A percentile compares a stretch with the other conserved stretches of the same genome.
phyloP scores from a whole-genome alignment of 768 basidiomycete species.

The Austroboletus eburneus region DNA sequence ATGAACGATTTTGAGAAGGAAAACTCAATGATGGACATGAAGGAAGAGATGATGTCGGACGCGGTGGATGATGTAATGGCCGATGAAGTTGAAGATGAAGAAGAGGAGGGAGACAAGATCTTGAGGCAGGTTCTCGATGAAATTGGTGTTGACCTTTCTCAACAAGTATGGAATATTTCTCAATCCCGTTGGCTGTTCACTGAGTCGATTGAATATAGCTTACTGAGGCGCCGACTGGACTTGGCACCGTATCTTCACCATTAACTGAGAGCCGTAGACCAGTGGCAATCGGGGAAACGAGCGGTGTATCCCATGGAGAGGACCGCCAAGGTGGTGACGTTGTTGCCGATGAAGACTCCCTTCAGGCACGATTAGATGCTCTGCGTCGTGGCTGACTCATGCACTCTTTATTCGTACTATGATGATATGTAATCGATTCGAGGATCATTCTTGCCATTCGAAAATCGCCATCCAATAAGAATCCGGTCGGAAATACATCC shows the following conservation, averaged over 20 bases:
- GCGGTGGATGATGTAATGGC: constrained; percentile 98
- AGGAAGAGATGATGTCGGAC: constrained; percentile 99
- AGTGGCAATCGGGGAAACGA: constrained; percentile 77
- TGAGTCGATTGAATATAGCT: constrained; percentile 47
- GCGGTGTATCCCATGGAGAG: constrained; percentile 30
- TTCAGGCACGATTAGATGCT: constrained; percentile 92
- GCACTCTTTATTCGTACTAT: constrained; percentile 2
- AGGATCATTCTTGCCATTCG: constrained; percentile 2
- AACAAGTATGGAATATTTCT: constrained; percentile 50
- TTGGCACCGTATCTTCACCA: constrained; percentile 56
- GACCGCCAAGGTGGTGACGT: constrained; percentile 38
- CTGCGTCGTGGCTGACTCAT: constrained; percentile 60
- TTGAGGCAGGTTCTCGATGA: constrained; percentile 95
- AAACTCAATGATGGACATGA: constrained; percentile 99
- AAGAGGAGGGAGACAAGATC: constrained; percentile 93
- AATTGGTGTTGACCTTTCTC: constrained; percentile 88
- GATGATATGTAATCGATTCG: constrained; percentile 3
- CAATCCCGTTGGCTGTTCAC: neutral
- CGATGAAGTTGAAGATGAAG: constrained; percentile 87
- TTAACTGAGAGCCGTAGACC: constrained; percentile 66
- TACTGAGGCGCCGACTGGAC: constrained; percentile 74
- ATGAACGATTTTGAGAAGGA: constrained; percentile 99
- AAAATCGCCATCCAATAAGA: no score
- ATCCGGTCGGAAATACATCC: neutral
- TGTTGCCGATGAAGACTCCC: constrained; percentile 79